Base-by-base conservation (phyloP, 495 filamentous ascomycete genomes). In the Aspergillus coremiiformis region DNA sequence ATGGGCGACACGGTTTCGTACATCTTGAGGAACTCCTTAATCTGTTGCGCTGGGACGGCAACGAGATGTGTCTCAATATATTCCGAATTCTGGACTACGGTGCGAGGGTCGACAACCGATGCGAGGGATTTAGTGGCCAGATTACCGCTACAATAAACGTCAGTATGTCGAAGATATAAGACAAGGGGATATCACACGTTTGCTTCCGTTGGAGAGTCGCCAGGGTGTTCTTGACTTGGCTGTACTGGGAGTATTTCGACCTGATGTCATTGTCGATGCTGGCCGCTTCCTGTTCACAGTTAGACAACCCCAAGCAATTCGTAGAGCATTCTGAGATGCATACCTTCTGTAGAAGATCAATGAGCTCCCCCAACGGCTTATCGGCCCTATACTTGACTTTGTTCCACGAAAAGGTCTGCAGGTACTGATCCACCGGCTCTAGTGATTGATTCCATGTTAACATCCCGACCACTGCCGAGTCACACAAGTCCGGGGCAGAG, bases 341-440 rank as follows among this genome's bases (percentile, higher is more conserved):
- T 65, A 90, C 89, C 79, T 93, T 95, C 59, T 93, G 88, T 35
- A 98, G 69, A 47, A 82, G 80, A 65, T 90, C 87, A 47, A 95
- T 84, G 46, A 96, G 69, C 58, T 96, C 90, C 20, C 82, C 79
- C 44, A 98, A 74, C 26, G 93, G 78, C 66, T 86, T 91, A 66
- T 98, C 93, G 47, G 87, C 86, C 47, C 92, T 83, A 66, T 97
- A 98, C 68, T 95, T 92, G 65, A 92, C 86, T 66, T 91, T 96
- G 68, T 97, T 96, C 93, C 93, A 98, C 47, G 78, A 77, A 70
- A 96, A 98, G 8, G 81, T 81, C 60, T 84, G 82, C 30, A 98
- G 74, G 66, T 98, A 98, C 60, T 91, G 85, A 59, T 95, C 93
- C 46, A 88, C 90, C 30, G 93, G 91, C 64, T 95, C 92, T 96